phyloP scores from a whole-genome alignment of 129 eudicot genomes.

The Lactuca saligna region DNA sequence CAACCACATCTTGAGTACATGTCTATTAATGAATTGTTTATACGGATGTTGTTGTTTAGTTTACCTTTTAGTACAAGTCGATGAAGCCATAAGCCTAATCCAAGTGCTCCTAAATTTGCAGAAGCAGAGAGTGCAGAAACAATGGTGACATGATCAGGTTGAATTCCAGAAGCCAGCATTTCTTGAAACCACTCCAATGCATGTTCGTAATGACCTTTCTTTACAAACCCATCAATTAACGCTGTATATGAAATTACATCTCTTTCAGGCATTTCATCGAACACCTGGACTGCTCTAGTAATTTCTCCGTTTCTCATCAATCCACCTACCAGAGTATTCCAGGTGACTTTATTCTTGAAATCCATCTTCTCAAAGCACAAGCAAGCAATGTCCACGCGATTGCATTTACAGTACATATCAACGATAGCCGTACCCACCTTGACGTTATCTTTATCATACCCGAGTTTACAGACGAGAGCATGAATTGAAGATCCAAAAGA shows the following conservation, averaged over 20 bases:
- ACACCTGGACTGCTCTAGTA: constrained; percentile 49
- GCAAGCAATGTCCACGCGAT: constrained; percentile 43
- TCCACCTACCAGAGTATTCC: constrained; percentile 77
- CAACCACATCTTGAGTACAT: constrained; percentile 76
- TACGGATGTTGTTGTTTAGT: constrained; percentile 35
- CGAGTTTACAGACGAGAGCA: constrained; percentile 54
- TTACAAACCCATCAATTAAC: constrained; percentile 73
- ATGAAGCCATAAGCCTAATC: constrained; percentile 64
- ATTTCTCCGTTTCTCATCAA: constrained; percentile 60
- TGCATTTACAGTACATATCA: constrained; percentile 65
- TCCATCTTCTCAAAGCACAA: constrained; percentile 50
- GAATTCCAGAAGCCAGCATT: constrained; percentile 56
- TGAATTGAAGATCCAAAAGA: constrained; percentile 52
- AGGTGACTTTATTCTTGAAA: constrained; percentile 55
- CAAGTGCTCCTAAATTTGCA: constrained; percentile 68
- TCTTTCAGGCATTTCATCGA: constrained; percentile 67
- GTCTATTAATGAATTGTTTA: constrained; percentile 59
- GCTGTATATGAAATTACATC: constrained; percentile 55
- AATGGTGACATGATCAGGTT: constrained; percentile 67
- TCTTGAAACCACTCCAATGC: constrained; percentile 63
- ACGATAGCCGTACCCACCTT: constrained; percentile 63
- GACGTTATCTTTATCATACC: constrained; percentile 47
- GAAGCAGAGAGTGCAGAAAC: constrained; percentile 69
- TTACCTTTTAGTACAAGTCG: constrained; percentile 35
- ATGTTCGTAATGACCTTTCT: constrained; percentile 45